Conservation (phyloP, 768 basidiomycete species). For the Lepiota brunneoincarnata region DNA sequence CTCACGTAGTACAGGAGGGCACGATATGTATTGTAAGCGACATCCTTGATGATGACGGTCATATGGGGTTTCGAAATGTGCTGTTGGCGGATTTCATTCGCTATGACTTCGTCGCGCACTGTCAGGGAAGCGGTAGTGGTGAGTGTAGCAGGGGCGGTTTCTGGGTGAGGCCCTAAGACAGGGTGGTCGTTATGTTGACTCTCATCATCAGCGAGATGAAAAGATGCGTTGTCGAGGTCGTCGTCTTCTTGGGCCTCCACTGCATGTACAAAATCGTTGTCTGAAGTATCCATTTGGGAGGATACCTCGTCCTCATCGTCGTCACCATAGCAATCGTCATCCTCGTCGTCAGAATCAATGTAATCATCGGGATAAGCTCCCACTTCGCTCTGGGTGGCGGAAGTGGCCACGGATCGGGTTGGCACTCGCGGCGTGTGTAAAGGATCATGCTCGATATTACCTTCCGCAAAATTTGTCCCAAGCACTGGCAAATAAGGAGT, state of each 20-base stretch:
- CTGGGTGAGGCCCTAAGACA: constrained; percentile 1
- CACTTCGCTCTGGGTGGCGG: constrained; percentile 15
- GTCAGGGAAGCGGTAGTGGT: not conserved
- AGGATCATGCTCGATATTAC: constrained; percentile 20
- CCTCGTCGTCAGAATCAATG: constrained; percentile 36
- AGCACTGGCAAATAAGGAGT: constrained; percentile 53
- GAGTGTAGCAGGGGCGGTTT: not conserved
- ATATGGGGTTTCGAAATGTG: constrained; percentile 13
- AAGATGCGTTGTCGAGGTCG: constrained; percentile 13
- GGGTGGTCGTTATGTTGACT: not conserved
- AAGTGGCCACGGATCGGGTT: constrained; percentile 18
- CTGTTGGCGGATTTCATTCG: not conserved
- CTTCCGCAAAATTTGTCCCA: constrained; percentile 66
- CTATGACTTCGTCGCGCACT: not conserved
- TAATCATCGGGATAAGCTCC: constrained; percentile 18
- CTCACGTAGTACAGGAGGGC: constrained; percentile 73
- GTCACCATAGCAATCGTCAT: constrained; percentile 52
- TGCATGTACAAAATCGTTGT: constrained; percentile 5
- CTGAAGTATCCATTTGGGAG: constrained; percentile 1
- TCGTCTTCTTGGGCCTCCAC: constrained; percentile 29
- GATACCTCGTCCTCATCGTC: constrained; percentile 20
- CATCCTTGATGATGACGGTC: constrained; percentile 46
- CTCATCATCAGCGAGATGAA: constrained; percentile 23
- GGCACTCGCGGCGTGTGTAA: constrained; percentile 20
- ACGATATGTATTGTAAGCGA: constrained; percentile 43